These are phyloP conservation scores for Zymoseptoria crescenta DNA, from an alignment of 2,329 filamentous ascomycete genomes.

Conservation along the genomic window DNA sequence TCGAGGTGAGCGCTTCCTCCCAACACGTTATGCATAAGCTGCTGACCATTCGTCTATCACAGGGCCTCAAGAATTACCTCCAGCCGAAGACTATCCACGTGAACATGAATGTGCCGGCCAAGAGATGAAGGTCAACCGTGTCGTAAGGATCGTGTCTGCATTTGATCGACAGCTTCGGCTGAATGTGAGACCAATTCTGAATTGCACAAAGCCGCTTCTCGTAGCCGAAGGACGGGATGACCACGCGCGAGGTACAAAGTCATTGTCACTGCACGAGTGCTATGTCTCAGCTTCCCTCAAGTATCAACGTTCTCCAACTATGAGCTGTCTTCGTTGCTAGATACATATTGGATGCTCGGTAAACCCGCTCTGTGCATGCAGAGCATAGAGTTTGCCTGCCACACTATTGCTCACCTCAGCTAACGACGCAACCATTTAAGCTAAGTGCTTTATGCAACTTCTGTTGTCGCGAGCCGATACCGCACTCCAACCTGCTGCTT, in stretches of 20 bases:
- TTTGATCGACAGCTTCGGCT: neutral
- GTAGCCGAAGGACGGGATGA: neutral
- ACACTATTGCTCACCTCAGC: no score
- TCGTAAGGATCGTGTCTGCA: neutral
- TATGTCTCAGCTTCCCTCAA: no score
- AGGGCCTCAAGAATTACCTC: slow-evolving; percentile 20
- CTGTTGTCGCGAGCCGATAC: no score
- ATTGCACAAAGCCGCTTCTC: neutral
- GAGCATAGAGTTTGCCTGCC: no score
- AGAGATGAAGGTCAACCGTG: neutral
- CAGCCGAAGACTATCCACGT: slow-evolving; percentile 33
- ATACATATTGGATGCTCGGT: no score
- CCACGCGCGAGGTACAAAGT: neutral
- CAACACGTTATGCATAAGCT: neutral
- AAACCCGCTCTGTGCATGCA: no score
- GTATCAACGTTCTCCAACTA: no score
- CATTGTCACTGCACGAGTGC: neutral
- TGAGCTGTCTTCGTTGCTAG: no score
- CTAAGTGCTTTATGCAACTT: no score
- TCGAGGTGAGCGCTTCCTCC: neutral
- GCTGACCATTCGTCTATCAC: neutral
- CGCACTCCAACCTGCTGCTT: neutral
- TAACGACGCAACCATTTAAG: no score
- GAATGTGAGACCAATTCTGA: neutral
- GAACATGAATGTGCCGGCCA: slow-evolving; percentile 17